These are phyloP conservation scores for Batkoa obscura DNA, from an alignment of 371 early-diverging fungal genomes.

Conservation along the genomic window DNA sequence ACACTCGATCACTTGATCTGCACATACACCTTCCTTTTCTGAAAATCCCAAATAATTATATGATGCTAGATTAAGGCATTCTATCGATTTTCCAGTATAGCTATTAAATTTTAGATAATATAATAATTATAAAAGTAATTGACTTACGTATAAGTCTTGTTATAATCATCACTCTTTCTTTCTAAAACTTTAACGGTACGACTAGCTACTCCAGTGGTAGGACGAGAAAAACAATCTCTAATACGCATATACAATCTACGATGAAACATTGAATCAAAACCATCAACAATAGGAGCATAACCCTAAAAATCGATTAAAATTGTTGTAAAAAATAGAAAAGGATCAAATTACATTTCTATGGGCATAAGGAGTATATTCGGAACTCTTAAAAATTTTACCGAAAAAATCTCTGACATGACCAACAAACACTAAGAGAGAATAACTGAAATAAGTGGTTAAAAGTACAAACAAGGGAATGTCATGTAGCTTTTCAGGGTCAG, in stretches of 20 bases:
- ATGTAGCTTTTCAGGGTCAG: constrained; percentile 6
- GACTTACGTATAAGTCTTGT: constrained; percentile 51
- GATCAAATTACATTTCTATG: constrained; percentile 1
- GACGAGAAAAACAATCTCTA: constrained; percentile 94
- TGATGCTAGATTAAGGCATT: constrained; percentile 90
- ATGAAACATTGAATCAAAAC: constrained; percentile 95
- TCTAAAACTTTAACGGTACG: constrained; percentile 73
- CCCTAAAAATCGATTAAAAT: constrained; percentile 24
- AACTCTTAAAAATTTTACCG: constrained; percentile 42
- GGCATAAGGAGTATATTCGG: constrained; percentile 1
- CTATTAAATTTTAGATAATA: constrained; percentile 4
- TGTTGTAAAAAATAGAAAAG: background rate
- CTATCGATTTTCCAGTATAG: constrained; percentile 61
- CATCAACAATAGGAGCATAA: constrained; percentile 77
- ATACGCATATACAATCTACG: constrained; percentile 88
- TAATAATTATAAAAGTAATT: constrained; percentile 1
- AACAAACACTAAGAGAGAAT: constrained; percentile 80
- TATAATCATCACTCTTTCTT: constrained; percentile 63
- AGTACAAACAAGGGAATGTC: constrained; percentile 23
- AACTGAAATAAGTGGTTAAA: constrained; percentile 89
- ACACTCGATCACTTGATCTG: constrained; percentile 70
- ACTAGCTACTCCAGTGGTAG: constrained; percentile 93
- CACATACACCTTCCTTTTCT: constrained; percentile 69
- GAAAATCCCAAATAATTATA: constrained; percentile 99
- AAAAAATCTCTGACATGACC: constrained; percentile 83